Evolutionary conservation across 2,329 filamentous ascomycete genomes (phyloP), one percentile per base, ranked within the genome.

Genomic region (Xylariales sp.): DNA sequence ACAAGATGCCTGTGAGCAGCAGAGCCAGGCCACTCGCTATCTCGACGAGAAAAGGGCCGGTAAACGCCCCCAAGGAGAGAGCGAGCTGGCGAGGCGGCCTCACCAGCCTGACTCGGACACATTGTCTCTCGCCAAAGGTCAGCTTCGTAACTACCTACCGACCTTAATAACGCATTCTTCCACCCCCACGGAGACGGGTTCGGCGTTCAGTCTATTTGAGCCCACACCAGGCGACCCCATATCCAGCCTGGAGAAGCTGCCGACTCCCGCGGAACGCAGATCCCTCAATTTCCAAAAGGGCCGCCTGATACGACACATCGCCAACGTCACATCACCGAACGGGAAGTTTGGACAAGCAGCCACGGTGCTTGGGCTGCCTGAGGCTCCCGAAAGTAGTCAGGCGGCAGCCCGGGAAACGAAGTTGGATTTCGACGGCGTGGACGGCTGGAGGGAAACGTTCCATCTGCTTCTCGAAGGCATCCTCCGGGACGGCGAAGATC

Each of bases 401-500:
- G 59, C 18, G 54, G 32, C 62, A 48, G 64, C 55, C 14, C 54
- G 23, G 49, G 46, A 48, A 52, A 65, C 56, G 16, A 64, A 60
- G 32, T 3, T 60, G 23, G 64, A 68, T 9, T 58, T 61, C 34
- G 72, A 74, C 59, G 80, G 78, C 48, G 77, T 76, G 2, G 75
- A 75, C 5, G 83, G 81, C 1, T 91, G 89, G 89, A 82, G 82
- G 0, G 79, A 82, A 39, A 86, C 87, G 0, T 91, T 91, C 62
- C 83, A 86, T 46, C 79, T 81, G 3, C 77, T 90, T 62, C 75
- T 90, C 8, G 88, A 90, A 70, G 81, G 81, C 0, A 79, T 87
- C 3, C 75, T 90, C 18, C 80, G 87, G 9, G 89, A 90, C 69
- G 87, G 83, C 0, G 88, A 91, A 74, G 88, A 90, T 69, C 83